A percentile compares a stretch with the other conserved stretches of the same genome.
Evolutionary conservation across 306 rosid species (phyloP).

Genomic region (Cucurbita moschata): DNA sequence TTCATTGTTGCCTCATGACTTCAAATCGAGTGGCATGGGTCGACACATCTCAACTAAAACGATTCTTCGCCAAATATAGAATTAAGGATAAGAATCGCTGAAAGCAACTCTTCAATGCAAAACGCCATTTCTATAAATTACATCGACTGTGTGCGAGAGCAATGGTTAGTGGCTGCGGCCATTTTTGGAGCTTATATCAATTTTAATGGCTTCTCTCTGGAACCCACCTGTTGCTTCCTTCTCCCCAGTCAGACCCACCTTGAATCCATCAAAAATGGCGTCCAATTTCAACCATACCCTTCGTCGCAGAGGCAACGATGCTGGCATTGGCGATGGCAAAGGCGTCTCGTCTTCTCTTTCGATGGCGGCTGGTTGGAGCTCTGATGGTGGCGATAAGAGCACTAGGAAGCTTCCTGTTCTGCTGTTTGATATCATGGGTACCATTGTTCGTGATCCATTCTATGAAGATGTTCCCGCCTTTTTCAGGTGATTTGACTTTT

Average conservation of each 20-base stretch:
- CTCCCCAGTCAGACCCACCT: background rate
- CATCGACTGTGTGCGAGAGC: background rate
- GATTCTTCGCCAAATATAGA: background rate
- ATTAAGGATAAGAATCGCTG: background rate
- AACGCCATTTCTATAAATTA: background rate
- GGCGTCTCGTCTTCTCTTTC: constrained; percentile 4
- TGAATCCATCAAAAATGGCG: background rate
- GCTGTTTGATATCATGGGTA: constrained; percentile 89
- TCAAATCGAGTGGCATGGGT: too few relatives aligned
- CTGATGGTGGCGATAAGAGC: background rate
- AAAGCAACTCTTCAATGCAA: background rate
- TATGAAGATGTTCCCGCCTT: constrained; percentile 71
- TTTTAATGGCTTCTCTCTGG: constrained; percentile 3
- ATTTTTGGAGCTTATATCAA: background rate
- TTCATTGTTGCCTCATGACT: too few relatives aligned
- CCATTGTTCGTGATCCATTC: constrained; percentile 91
- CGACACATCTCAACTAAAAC: too few relatives aligned
- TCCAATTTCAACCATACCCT: constrained; percentile 1
- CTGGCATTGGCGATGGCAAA: background rate
- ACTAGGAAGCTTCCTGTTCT: constrained; percentile 57
- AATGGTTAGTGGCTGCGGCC: background rate
- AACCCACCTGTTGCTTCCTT: background rate
- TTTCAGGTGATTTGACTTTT: constrained; percentile 36
- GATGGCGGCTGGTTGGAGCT: background rate
- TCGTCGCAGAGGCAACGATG: background rate